Base-by-base conservation (phyloP, 805 yeast genomes). In the Pichia nanzhaoensis region DNA sequence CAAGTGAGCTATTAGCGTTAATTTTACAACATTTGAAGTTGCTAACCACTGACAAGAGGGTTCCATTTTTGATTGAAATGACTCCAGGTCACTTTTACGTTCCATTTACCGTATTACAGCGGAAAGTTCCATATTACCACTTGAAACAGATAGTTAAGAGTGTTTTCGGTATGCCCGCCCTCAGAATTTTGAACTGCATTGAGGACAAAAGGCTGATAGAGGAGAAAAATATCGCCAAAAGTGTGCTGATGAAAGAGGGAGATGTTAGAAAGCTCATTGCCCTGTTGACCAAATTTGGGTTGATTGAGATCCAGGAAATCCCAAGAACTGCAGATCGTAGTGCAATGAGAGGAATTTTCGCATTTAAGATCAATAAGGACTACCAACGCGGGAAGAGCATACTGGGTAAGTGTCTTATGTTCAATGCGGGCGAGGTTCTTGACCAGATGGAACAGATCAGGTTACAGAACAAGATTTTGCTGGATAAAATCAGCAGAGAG, bases 281-380 rank as follows among this genome's bases (percentile, higher is more conserved):
- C 38, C 75, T 77, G 30, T 67, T 93, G 44, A 74, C 85, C 22
- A 76, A 74, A 43, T 72, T 78, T 51, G 88, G 90, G 50, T 74
- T 85, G 17, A 68, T 90, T 17, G 96, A 91, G 59, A 74, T 90
- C 32, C 98, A 91, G 64, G 99, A 93, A 66, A 84, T 93, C 24
- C 97, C 98, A 12, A 77, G 91, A 56, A 83, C 95, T 8, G 82
- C 80, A 20, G 98, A 93, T 61, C 74, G 98, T 53, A 90, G 95
- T 2, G 95, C 97, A 0, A 80, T 86, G 34, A 79, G 95, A 53
- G 83, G 97, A 1, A 83, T 85, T 24, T 93, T 78, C 59, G 72
- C 90, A 30, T 93, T 88, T 71, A 75, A 88, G 56, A 48, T 54
- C 21, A 45, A 45, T 19, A 42, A 39, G 20, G 43, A 44, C 1